Conservation (phyloP, 1,284 basidiomycete genomes). For the Leccinum subrobustum region DNA sequence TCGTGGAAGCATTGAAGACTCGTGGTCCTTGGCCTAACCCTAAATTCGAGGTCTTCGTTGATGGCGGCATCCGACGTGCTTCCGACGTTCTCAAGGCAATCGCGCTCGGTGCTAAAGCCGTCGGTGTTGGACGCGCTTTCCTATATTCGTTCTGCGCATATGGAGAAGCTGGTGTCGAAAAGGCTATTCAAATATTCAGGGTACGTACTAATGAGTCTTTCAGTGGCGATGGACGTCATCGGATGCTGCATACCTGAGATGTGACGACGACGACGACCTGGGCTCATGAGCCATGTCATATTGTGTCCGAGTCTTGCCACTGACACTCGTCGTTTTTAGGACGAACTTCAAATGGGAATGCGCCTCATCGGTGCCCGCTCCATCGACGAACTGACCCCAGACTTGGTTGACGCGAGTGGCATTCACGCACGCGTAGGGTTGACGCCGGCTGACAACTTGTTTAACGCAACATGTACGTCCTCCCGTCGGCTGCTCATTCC, state of each 20-base stretch:
- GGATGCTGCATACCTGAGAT: conserved; percentile 9
- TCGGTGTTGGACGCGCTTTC: conserved; percentile 57
- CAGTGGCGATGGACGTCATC: neutral
- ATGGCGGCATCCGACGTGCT: conserved; percentile 69
- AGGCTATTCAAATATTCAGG: conserved; percentile 49
- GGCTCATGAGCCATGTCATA: neutral
- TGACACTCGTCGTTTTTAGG: conserved; percentile 27
- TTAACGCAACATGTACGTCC: conserved; percentile 50
- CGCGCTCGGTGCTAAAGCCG: conserved; percentile 66
- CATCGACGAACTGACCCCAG: conserved; percentile 54
- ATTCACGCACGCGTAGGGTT: conserved; percentile 40
- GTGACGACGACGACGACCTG: neutral
- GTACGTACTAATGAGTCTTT: conserved; percentile 16
- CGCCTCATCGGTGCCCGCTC: conserved; percentile 58
- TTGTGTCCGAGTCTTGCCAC: neutral
- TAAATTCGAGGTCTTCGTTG: conserved; percentile 67
- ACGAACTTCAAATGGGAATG: conserved; percentile 64
- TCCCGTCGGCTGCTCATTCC: neutral
- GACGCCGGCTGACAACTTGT: conserved; percentile 47
- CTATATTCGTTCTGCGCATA: conserved; percentile 67
- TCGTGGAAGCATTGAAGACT: conserved; percentile 56
- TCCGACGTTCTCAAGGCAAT: conserved; percentile 75
- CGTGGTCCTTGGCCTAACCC: conserved; percentile 43
- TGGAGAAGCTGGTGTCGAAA: conserved; percentile 58
- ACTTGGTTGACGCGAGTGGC: conserved; percentile 49